Evolutionary conservation across 805 yeast genomes (phyloP).

Genomic region (Nakazawaea holstii): DNA sequence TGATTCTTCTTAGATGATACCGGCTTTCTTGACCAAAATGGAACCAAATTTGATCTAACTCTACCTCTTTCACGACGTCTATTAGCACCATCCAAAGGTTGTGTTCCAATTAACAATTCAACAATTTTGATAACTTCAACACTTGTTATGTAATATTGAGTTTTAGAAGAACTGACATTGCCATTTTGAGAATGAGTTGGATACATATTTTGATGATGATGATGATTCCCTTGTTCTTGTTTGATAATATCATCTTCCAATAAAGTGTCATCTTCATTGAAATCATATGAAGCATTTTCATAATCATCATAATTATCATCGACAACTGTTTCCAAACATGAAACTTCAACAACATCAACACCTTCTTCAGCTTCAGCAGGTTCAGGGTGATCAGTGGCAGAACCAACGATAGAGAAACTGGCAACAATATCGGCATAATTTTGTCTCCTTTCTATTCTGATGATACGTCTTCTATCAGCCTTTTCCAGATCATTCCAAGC

Average conservation of each 20-base stretch:
- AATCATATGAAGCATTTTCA: constrained; percentile 17
- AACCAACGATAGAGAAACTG: constrained; percentile 45
- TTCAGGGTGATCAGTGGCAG: constrained; percentile 42
- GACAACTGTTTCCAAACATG: constrained; percentile 46
- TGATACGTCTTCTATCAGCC: constrained; percentile 48
- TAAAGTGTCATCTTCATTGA: constrained; percentile 20
- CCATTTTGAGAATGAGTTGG: neutral
- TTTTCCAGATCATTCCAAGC: constrained; percentile 43
- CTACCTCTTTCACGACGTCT: constrained; percentile 63
- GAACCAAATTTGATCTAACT: constrained; percentile 59
- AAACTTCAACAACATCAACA: constrained; percentile 51
- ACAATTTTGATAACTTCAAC: constrained; percentile 65
- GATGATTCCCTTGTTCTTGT: neutral
- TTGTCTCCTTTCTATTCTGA: constrained; percentile 53
- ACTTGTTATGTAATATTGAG: constrained; percentile 51
- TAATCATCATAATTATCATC: constrained; percentile 21
- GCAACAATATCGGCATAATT: constrained; percentile 40
- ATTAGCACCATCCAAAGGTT: constrained; percentile 38
- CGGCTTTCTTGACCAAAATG: constrained; percentile 61
- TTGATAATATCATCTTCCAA: neutral
- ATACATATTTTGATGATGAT: neutral
- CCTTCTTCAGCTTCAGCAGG: constrained; percentile 32
- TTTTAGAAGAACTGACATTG: neutral
- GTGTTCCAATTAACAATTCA: constrained; percentile 52
- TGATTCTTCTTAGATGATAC: constrained; percentile 37